Evolutionary conservation across 164 flowering plant species (phyloP).

Genomic region (Piper betle): DNA sequence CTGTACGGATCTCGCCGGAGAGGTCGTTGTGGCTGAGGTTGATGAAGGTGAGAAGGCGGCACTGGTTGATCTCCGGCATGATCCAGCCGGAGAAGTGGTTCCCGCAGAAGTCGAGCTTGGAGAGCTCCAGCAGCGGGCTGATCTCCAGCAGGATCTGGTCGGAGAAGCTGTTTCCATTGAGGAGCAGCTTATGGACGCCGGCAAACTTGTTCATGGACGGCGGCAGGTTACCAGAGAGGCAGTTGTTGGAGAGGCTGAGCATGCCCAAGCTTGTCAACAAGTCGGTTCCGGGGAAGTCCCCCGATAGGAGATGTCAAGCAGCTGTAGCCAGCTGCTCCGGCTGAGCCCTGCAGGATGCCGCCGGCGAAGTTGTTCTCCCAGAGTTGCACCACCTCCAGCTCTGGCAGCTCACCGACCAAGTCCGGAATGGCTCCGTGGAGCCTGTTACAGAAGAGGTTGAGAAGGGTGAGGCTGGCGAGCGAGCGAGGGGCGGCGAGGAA

Average conservation of each 20-base stretch:
- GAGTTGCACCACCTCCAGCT: slow-evolving; percentile 74
- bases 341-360: slow-evolving; percentile 59
- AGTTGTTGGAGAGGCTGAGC: slow-evolving; percentile 74
- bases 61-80: slow-evolving; percentile 64
- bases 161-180: slow-evolving; percentile 72
- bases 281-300: slow-evolving; percentile 47
- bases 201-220: slow-evolving; percentile 62
- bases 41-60: slow-evolving; percentile 65
- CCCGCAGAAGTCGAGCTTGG: slow-evolving; percentile 77
- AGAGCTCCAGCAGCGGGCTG: slow-evolving; percentile 72
- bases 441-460: slow-evolving; percentile 80
- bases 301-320: slow-evolving; percentile 72
- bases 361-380: slow-evolving; percentile 98
- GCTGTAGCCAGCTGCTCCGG: slow-evolving; percentile 39
- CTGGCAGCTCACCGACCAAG: slow-evolving; percentile 64
- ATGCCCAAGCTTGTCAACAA: slow-evolving; percentile 51
- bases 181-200: slow-evolving; percentile 78
- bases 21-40: no score
- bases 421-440: slow-evolving; percentile 78
- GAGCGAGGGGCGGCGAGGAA: slow-evolving; percentile 9
- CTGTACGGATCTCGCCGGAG: slow-evolving; percentile 61
- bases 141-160: slow-evolving; percentile 66
- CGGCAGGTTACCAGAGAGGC: slow-evolving; percentile 63
- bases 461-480: slow-evolving; percentile 56
- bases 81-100: slow-evolving; percentile 62